Evolutionary conservation across 2,329 filamentous ascomycete genomes (phyloP), one percentile per base, ranked within the genome.

Genomic region (Cordyceps farinosa): DNA sequence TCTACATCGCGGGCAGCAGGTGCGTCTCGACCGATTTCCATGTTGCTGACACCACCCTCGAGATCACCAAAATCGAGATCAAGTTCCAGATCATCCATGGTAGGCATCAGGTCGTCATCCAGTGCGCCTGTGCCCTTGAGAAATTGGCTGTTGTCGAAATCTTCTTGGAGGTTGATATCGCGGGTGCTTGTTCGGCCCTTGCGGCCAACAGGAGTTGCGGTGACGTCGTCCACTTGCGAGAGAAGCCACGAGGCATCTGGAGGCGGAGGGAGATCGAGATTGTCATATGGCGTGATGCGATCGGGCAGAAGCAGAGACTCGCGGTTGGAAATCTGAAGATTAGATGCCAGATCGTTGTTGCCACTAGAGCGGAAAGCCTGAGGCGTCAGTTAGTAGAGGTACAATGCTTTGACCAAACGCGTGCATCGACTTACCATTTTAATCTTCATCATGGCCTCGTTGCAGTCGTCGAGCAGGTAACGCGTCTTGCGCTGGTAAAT

Each of bases 401-500:
- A 30, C 5, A 6, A 38, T 15, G 22, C 22, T 40, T 38, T 32
- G 4, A 22, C 13, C 32, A 38, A 30, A 4, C 27, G 48, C 57
- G n/a, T 38, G 36, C 2, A 5, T 45, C 8, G 9, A 69, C 82
- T 47, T 79, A 97, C 94, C 92, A 98, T 96, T 75, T 98, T 97
- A 71, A 99, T 97, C 80, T 97, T 98, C 83, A 96, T 89, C 68
- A 99, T 82, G 45, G 94, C 94, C 78, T 99, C 95, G 72, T 96
- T 97, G 79, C 95, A 99, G 74, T 99, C 95, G 72, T 99, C 95
- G 54, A 98, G 82, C 57, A 99, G 81, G 77, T 99, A 99, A 71
- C 93, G 90, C 72, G 95, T 94, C 79, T 99, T 99, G 73, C 95
- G 86, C 77, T 93, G 96, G 78, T 99, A 99, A 73, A 99, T 99